A percentile compares a stretch with the other conserved stretches of the same genome.
Evolutionary conservation across 2,329 filamentous ascomycete species (phyloP).

Genomic region (Keithomyces neogunnii): DNA sequence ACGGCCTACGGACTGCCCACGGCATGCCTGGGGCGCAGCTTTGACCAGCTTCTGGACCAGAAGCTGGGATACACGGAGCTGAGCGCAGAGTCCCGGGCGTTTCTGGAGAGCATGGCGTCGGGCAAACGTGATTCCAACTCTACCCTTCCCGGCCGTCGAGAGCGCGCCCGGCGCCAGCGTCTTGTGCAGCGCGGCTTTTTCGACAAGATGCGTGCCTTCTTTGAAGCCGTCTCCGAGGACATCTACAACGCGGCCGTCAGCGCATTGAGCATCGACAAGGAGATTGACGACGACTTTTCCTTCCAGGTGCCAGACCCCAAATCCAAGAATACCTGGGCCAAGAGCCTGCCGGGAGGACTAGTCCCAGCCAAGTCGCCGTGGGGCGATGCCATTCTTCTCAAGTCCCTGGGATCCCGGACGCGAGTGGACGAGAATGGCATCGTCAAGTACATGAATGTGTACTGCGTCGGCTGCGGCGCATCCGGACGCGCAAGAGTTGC

Average conservation of each 20-base stretch:
- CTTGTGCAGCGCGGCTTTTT: conserved; percentile 6
- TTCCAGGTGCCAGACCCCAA: conserved; percentile 14
- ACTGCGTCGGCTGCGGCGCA: conserved; percentile 6
- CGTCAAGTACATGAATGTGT: neutral
- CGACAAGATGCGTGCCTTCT: neutral
- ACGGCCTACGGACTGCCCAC: conserved; percentile 1
- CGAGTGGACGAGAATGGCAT: too few species aligned
- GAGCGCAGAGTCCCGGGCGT: conserved; percentile 8
- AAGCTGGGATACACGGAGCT: conserved; percentile 3
- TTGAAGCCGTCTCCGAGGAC: neutral
- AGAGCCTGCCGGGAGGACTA: neutral
- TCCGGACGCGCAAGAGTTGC: conserved; percentile 3
- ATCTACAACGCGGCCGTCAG: conserved; percentile 2
- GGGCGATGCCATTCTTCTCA: conserved; percentile 5
- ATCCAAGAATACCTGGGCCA: neutral
- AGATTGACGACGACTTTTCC: conserved; percentile 9
- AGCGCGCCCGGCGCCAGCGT: conserved; percentile 1
- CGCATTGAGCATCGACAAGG: conserved; percentile 6
- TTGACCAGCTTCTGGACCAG: conserved; percentile 5
- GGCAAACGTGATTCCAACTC: neutral
- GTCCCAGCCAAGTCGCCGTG: neutral
- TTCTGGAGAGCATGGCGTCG: conserved; percentile 5
- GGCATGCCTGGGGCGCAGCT: conserved; percentile 4
- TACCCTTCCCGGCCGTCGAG: neutral
- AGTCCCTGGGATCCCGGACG: neutral